A percentile compares a stretch with the other conserved stretches of the same genome.
Conservation (phyloP, 148 eudicot species). For the Cornus kousa region DNA sequence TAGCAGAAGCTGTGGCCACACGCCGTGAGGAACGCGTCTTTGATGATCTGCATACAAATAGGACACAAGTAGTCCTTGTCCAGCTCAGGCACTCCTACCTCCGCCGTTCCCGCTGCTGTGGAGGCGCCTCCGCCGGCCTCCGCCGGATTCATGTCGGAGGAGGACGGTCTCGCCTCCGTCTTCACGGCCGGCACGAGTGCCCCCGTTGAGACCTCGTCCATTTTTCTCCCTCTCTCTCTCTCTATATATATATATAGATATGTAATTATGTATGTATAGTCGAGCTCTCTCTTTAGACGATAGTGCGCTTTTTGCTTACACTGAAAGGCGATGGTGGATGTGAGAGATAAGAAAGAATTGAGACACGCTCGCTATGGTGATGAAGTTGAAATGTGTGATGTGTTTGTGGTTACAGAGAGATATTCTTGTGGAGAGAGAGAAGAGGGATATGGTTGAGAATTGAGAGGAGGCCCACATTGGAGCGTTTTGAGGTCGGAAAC, state of each 20-base stretch:
- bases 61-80: slow-evolving; percentile 59
- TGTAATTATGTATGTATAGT: not conserved
- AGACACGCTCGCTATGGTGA: not conserved
- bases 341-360: not conserved
- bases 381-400: not conserved
- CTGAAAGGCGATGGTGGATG: no score
- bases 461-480: slow-evolving; percentile 16
- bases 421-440: not conserved
- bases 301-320: no score
- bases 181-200: slow-evolving; percentile 52
- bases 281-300: not conserved
- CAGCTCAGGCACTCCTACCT: slow-evolving; percentile 20
- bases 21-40: slow-evolving; percentile 74
- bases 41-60: slow-evolving; percentile 53
- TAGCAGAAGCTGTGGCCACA: slow-evolving; percentile 91
- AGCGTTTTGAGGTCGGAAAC: slow-evolving; percentile 20
- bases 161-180: slow-evolving; percentile 20
- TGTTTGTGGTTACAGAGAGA: not conserved
- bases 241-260: slow-evolving; percentile 1
- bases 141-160: slow-evolving; percentile 19
- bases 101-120: not conserved
- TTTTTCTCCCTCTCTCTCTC: slow-evolving; percentile 13
- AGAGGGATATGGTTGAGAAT: not conserved
- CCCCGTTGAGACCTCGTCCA: slow-evolving; percentile 38
- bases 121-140: slow-evolving; percentile 10